Evolutionary conservation across 2,329 filamentous ascomycete species (phyloP), one percentile per base, ranked within the genome.

Genomic region (Xylaria sp.): DNA sequence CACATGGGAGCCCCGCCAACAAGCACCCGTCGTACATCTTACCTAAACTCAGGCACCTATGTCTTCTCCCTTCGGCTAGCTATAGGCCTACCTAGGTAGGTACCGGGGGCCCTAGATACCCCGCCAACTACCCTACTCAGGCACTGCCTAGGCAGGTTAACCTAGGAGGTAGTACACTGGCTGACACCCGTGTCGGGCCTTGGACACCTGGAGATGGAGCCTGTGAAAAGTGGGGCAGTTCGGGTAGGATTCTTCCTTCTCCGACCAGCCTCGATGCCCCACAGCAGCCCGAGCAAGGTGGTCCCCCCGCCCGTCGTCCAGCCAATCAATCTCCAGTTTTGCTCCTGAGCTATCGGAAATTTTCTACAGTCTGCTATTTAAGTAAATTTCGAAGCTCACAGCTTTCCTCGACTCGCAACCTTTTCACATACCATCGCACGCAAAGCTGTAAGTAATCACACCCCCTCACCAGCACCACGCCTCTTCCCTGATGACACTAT

Each of bases 401-500:
- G 29, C 49, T 65, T 41, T 56, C 40, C 33, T 52, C 53, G 19
- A 47, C 44, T 25, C 35, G 17, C 49, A 25, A 41, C 37, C 11
- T 40, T 31, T 58, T 43, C 27, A 37, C 47, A 25, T 60, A 13
- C 44, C 49, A 60, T 41, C 52, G 49, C 54, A 59, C 44, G 52
- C 60, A 63, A 61, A 63, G 40, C 54, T 62, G 64, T 66, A 66
- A 60, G 64, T 65, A 40, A 15, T 38, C 40, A 27, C 40, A 15
- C 31, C 17, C n/a, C 38, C 31, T 54, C n/a, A 11, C 1, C 38
- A 46, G 2, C 37, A 37, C 48, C 15, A 6, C 17, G 41, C 29
- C 54, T 62, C 67, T 63, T 70, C 68, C 68, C 74, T 81, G 91
- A 94, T 94, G 91, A 93, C 88, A 92, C 80, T 77, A 77, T 82